Evolutionary conservation across 2,329 filamentous ascomycete genomes (phyloP), one percentile per base, ranked within the genome.

Genomic region (Whalleya microplaca): DNA sequence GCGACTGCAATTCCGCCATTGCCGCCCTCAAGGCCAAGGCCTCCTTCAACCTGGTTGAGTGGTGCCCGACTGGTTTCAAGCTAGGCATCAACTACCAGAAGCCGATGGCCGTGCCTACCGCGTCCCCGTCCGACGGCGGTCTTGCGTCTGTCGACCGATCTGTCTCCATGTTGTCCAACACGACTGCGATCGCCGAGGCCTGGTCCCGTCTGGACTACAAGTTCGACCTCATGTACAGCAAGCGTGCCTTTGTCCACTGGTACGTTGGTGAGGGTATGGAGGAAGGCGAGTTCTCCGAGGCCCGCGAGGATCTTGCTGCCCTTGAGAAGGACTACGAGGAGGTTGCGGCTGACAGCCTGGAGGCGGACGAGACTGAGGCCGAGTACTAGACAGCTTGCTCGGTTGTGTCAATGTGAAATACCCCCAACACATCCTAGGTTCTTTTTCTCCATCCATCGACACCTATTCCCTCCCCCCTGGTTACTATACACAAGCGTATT

Each of bases 191-290:
- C 64, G 84, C 87, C 58, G 87, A 90, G 76, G 87, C 87, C 51
- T 90, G 87, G 87, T 87, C 85, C 58, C 84, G 86, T 62, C 82
- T 90, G 47, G 86, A 89, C 76, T 80, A 88, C 81, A 90, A 90
- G 79, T 90, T 90, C 75, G 87, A 90, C 68, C 86, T 90, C 68
- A 90, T 90, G 87, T 89, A 90, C 82, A 87, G 83, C 78, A 90
- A 90, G 83, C 86, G 87, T 65, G 87, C 87, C 58, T 90, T 90
- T 68, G 87, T 90, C 45, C 87, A 90, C 78, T 90, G 87, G 87
- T 90, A 90, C 66, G 91, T 95, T 51, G 91, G 91, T 64, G 91
- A 95, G 79, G 91, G 91, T 78, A 95, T 95, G 91, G 91, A 95
- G 80, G 91, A 95, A 75, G 91, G 91, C 69, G 91, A 95, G 76